Conservation (phyloP, 1,139 yeast genomes). For the Candida albicans region DNA sequence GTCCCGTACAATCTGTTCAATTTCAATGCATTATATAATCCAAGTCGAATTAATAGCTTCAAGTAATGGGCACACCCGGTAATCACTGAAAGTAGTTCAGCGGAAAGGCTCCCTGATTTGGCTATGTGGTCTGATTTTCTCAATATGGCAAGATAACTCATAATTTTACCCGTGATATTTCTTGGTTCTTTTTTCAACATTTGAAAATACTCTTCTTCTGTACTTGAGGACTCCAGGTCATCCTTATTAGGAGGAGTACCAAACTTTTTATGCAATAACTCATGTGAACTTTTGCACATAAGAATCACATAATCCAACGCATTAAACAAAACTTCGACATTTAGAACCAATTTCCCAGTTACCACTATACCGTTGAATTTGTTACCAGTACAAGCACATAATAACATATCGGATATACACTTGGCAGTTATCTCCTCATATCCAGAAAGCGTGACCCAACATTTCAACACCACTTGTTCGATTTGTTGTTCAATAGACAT, state of each 20-base stretch:
- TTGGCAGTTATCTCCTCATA: constrained; percentile 94
- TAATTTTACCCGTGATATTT: constrained; percentile 74
- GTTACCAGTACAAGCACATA: constrained; percentile 76
- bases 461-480: constrained; percentile 68
- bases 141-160: constrained; percentile 73
- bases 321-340: constrained; percentile 71
- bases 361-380: constrained; percentile 69
- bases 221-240: constrained; percentile 17
- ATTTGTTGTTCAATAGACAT: constrained; percentile 61
- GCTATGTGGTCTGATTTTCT: constrained; percentile 52
- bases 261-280: constrained; percentile 7
- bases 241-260: constrained; percentile 7
- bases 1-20: constrained; percentile 60
- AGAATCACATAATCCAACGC: constrained; percentile 61
- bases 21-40: constrained; percentile 72
- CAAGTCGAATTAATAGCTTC: constrained; percentile 79
- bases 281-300: constrained; percentile 13
- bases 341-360: constrained; percentile 71
- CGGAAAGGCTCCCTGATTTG: constrained; percentile 60
- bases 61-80: constrained; percentile 93
- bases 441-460: constrained; percentile 86
- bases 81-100: constrained; percentile 69
- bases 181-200: constrained; percentile 74
- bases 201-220: constrained; percentile 27
- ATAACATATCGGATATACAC: constrained; percentile 89